Evolutionary conservation across 192 early-diverging fungal species (phyloP), one percentile per base, ranked within the genome.

Genomic region (Coemansia umbellata): DNA sequence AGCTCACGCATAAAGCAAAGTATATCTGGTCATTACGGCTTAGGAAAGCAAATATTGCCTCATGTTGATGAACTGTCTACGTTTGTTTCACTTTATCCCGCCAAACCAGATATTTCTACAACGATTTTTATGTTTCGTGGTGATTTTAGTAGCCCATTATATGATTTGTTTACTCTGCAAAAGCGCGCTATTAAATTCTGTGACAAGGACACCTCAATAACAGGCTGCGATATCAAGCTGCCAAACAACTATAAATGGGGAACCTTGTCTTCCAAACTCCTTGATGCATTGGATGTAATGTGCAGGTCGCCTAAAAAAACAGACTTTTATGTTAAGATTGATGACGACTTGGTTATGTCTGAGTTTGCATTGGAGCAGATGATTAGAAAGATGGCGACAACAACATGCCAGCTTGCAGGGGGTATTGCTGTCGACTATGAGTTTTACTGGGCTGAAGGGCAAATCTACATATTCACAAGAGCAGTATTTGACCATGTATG

Each of bases 401-500:
- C 47, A 2, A n/a, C 31, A 15, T 49, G 47, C 47, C 47, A 33
- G 13, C 30, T 49, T 1, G 15, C 47, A 2, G 47, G 47, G 4
- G 21, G 47, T 1, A 49, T 49, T 33, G 47, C 47, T 0, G 24
- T 13, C 4, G 47, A 49, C 21, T 32, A 21, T n/a, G 31, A 19
- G 7, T 49, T 33, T 32, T 49, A 49, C 47, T 49, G 47, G 47
- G 17, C 47, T 1, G 31, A 33, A 4, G 47, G 47, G 3, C 47
- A 49, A n/a, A 17, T 49, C 2, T 49, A 49, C 47, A 49, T 49
- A n/a, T 49, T 49, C 8, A 49, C 15, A 31, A 27, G 47, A 31
- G 15, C 30, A 0, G 27, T 49, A 13, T 24, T 49, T 19, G 47
- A 49, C 3, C n/a, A 8, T 2, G 18, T 49, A 17, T 49, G 47